Evolutionary conservation across 768 basidiomycete genomes (phyloP), one percentile per base, ranked within the genome.

Genomic region (Leccinum broughii): DNA sequence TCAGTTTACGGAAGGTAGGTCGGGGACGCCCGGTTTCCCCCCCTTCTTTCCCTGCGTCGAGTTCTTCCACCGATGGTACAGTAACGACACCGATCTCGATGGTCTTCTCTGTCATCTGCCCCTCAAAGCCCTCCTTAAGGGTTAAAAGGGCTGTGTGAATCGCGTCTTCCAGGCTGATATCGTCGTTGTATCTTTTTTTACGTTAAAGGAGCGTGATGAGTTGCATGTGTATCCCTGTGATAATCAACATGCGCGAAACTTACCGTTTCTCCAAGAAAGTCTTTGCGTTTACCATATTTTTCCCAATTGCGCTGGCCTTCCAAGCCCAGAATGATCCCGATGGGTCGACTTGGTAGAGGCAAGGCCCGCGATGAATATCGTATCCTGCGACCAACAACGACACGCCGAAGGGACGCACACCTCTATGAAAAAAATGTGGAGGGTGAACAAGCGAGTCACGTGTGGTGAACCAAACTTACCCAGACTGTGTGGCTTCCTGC

Each of bases 91-190:
- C 97, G 55, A 99, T 93, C 78, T 99, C 97, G 70, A 99, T 97
- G 51, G 97, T 99, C 81, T 97, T 95, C 78, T 98, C 97, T 30
- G 96, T 98, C 96, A 99, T 98, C 72, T 98, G 93, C n/a, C 97
- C 97, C 76, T 99, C 97, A 69, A 98, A 99, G 4, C 97, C 95
- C 77, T 98, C 97, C 78, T 99, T 98, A 65, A 98, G 81, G 37
- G 97, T 99, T 65, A 99, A 78, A 30, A 99, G 85, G 35, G 97
- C 97, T 13, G 97, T 99, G 76, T 99, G 97, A 65, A 98, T 98
- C 35, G 96, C 97, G 74, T 98, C 97, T 77, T 98, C 96, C 59
- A 98, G 80, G 69, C 95, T 97, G 73, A 99, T 96, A 71, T 98
- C 96, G 77, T 99, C 96, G 77, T 96, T 98, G 78, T 98, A 98